phyloP scores from a whole-genome alignment of 805 yeast genomes.

The Kuraishia hungarica region DNA sequence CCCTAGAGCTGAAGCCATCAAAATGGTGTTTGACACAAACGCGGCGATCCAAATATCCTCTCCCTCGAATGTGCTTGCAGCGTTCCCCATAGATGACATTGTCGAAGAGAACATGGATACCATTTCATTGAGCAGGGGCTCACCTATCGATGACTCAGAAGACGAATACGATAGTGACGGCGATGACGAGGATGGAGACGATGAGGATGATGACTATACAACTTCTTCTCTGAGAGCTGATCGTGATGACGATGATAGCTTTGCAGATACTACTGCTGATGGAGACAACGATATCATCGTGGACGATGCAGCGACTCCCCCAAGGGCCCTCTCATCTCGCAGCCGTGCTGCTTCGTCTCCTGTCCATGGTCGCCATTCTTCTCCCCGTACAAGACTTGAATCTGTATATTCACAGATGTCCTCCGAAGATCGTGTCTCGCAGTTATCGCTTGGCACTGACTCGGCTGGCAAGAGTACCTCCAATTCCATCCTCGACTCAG shows the following conservation, averaged over 20 bases:
- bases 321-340: not conserved
- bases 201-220: slow-evolving; percentile 13
- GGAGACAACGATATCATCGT: slow-evolving; percentile 4
- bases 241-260: slow-evolving; percentile 14
- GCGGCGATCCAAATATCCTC: slow-evolving; percentile 15
- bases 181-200: slow-evolving; percentile 14
- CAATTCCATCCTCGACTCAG: not conserved
- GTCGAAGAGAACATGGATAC: slow-evolving; percentile 2
- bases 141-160: slow-evolving; percentile 9
- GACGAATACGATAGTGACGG: slow-evolving; percentile 12
- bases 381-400: not conserved
- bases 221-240: slow-evolving; percentile 16
- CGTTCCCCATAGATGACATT: not conserved
- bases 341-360: not conserved
- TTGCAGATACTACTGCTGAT: slow-evolving; percentile 12
- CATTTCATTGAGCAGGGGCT: not conserved
- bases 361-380: not conserved
- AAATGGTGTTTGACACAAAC: slow-evolving; percentile 27
- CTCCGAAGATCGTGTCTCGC: not conserved
- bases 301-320: not conserved
- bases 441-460: not conserved
- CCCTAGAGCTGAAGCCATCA: slow-evolving; percentile 30
- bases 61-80: not conserved
- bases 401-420: not conserved
- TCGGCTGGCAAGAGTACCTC: not conserved